Base-by-base conservation (phyloP, 2,329 filamentous ascomycete species). In the Boeremia exigua region DNA sequence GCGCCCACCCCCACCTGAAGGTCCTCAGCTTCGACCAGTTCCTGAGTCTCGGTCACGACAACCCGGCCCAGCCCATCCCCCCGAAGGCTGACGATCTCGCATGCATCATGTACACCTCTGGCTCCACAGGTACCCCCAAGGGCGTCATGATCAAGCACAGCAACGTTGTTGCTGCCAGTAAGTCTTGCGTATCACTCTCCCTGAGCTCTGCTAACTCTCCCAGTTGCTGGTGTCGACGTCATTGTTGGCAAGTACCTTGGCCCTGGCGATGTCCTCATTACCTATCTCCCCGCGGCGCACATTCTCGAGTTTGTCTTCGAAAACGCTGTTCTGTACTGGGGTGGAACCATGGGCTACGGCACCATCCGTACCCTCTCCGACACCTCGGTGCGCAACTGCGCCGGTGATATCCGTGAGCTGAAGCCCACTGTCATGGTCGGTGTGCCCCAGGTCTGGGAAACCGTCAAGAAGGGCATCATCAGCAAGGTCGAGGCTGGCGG, bases 251-350 rank as follows among this genome's bases (percentile, higher is more conserved):
- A 88, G 55, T 89, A 89, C 68, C 85, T 98, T 45, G 88, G 88
- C 57, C 87, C 89, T 54, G 86, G 84, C 40, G 95, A 99, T 66
- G 84, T 85, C 40, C 82, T 98, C 38, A 84, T 99, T 40, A 92
- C 93, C 19, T 99, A 98, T 76, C 86, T 99, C 12, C 95, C 95
- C 1, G 87, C 96, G 48, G 93, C 95, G 2, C 95, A 99, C 74
- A 98, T 98, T 69, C 87, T 99, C 68, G 95, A 99, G 77, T 95
- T 96, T 77, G 90, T 94, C 56, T 91, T 99, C 63, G 95, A 99
- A 79, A 97, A 96, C 75, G 82, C 94, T 7, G 91, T 90, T 55
- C 78, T 99, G 58, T 95, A 88, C 78, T 91, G 94, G 82, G 95
- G 95, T 65, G 93, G 89, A 66, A 93, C 90, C 29, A 88, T 99